Percentiles rank a stretch among this genome's conserved stretches.
These are phyloP conservation scores for Penicillium sp. DNA, from an alignment of 2,329 filamentous ascomycete species.

Conservation along the genomic window DNA sequence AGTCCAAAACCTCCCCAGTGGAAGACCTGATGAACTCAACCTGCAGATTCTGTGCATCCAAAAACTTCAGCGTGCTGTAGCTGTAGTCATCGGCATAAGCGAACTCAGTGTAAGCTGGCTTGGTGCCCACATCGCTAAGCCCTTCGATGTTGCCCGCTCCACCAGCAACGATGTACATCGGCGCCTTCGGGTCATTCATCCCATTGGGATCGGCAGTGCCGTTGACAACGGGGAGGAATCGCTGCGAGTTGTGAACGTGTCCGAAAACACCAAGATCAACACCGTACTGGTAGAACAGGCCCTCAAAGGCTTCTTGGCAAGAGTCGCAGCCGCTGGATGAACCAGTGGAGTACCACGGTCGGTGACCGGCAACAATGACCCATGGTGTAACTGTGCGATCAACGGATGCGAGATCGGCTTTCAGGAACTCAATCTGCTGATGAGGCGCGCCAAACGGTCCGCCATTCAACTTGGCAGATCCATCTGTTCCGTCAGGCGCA, in stretches of 20 bases:
- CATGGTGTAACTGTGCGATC: constrained; percentile 59
- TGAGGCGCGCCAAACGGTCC: constrained; percentile 53
- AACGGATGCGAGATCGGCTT: constrained; percentile 58
- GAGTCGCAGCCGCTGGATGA: constrained; percentile 41
- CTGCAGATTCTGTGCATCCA: constrained; percentile 49
- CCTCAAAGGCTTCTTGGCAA: constrained; percentile 58
- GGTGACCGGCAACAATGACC: constrained; percentile 50
- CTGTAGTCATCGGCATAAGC: constrained; percentile 49
- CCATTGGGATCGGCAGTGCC: constrained; percentile 45
- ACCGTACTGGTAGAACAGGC: constrained; percentile 57
- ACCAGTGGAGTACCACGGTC: constrained; percentile 52
- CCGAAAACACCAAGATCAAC: constrained; percentile 61
- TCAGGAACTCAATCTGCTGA: constrained; percentile 59
- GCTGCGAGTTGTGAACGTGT: constrained; percentile 61
- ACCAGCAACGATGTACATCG: constrained; percentile 60
- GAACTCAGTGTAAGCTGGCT: constrained; percentile 45
- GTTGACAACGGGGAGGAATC: constrained; percentile 44
- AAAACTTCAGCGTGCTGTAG: constrained; percentile 53
- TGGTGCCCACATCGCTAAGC: constrained; percentile 45
- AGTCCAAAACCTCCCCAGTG: constrained; percentile 53
- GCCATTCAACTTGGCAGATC: constrained; percentile 45
- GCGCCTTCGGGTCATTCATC: constrained; percentile 55
- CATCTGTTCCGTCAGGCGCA: constrained; percentile 50
- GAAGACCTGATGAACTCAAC: constrained; percentile 55
- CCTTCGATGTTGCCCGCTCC: constrained; percentile 62